A percentile compares a stretch with the other conserved stretches of the same genome.
phyloP scores from a whole-genome alignment of 192 early-diverging fungal species.

The Pilaira anomala region DNA sequence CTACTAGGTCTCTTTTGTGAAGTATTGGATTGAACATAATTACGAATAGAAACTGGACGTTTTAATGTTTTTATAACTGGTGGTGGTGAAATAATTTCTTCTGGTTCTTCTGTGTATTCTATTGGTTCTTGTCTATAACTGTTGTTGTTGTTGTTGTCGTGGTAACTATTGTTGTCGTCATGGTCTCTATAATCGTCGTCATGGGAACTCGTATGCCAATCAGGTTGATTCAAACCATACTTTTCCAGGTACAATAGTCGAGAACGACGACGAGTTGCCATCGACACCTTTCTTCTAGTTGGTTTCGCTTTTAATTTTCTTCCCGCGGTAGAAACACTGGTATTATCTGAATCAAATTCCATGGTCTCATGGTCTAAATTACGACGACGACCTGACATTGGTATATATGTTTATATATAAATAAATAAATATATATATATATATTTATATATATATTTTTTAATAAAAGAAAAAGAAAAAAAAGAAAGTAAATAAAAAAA shows the following conservation, averaged over 20 bases:
- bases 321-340: not conserved
- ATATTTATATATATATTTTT: not conserved
- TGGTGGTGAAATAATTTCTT: not conserved
- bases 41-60: conserved; percentile 2
- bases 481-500: not conserved
- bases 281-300: not conserved
- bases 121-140: too few species aligned
- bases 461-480: not conserved
- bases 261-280: conserved; percentile 16
- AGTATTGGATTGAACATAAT: not conserved
- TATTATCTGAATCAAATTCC: not conserved
- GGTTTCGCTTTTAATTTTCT: not conserved
- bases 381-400: conserved; percentile 2
- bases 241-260: conserved; percentile 26
- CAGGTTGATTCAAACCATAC: conserved; percentile 25
- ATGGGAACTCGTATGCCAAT: conserved; percentile 14
- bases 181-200: conserved; percentile 2
- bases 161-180: not conserved
- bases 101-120: not conserved
- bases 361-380: not conserved
- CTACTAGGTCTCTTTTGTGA: conserved; percentile 17
- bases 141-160: not conserved
- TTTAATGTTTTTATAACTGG: too few species aligned
- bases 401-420: not conserved
- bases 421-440: not conserved